Evolutionary conservation across 352 stramenopile species (phyloP).

Genomic region (Phytophthora agathidicida): DNA sequence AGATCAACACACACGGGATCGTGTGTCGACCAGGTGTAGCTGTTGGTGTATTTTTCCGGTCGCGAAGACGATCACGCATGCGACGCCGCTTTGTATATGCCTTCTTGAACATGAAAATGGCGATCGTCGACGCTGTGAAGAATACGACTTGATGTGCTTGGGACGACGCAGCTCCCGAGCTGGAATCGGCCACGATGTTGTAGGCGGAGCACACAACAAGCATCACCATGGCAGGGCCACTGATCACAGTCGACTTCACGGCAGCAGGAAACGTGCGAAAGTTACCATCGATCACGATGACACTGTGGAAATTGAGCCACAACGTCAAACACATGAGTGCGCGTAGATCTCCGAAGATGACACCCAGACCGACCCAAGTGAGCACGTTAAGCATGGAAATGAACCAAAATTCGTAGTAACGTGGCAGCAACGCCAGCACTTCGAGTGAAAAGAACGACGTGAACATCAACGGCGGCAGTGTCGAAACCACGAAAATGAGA

Average conservation of each 20-base stretch:
- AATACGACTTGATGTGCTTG: constrained; percentile 16
- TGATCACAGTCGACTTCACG: constrained; percentile 23
- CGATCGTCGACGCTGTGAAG: constrained; percentile 21
- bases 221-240: constrained; percentile 15
- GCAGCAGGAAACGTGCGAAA: constrained; percentile 16
- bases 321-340: constrained; percentile 16
- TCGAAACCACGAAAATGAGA: too few species aligned
- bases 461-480: too few species aligned
- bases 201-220: constrained; percentile 20
- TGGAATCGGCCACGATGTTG: constrained; percentile 12
- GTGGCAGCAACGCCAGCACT: constrained; percentile 13
- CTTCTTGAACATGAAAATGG: constrained; percentile 21
- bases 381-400: constrained; percentile 16
- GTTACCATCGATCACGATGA: constrained; percentile 28
- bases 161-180: not conserved
- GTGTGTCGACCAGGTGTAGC: constrained; percentile 8
- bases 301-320: constrained; percentile 26
- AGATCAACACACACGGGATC: constrained; percentile 16
- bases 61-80: not conserved
- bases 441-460: constrained; percentile 32
- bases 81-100: constrained; percentile 15
- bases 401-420: constrained; percentile 30
- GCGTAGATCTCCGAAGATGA: constrained; percentile 24
- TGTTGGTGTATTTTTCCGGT: constrained; percentile 7
- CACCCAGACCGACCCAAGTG: constrained; percentile 13